These are phyloP conservation scores for Leptosphaerulina australis DNA, from an alignment of 2,329 filamentous ascomycete genomes.

Conservation along the genomic window DNA sequence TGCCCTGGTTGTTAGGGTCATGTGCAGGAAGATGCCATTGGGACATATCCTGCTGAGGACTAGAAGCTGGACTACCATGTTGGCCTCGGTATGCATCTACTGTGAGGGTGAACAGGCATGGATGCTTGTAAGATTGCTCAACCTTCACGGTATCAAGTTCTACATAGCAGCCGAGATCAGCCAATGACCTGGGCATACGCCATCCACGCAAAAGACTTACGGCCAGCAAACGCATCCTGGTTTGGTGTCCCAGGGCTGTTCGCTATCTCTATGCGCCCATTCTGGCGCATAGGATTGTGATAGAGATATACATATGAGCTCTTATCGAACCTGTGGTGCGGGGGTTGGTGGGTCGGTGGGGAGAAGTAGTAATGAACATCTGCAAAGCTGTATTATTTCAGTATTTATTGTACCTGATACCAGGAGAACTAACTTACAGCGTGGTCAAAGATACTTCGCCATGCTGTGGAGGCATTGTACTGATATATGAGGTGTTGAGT, in stretches of 20 bases:
- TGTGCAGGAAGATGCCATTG: conserved; percentile 78
- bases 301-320: conserved; percentile 81
- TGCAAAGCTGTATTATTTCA: conserved; percentile 64
- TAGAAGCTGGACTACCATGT: conserved; percentile 45
- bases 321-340: conserved; percentile 82
- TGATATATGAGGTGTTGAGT: conserved; percentile 6
- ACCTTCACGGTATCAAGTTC: conserved; percentile 70
- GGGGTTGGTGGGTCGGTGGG: conserved; percentile 68
- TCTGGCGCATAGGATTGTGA: conserved; percentile 70
- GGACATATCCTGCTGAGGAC: conserved; percentile 55
- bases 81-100: conserved; percentile 56
- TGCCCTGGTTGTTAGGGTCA: conserved; percentile 74
- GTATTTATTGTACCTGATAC: not conserved
- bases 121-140: conserved; percentile 75
- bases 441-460: conserved; percentile 56
- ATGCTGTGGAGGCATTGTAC: conserved; percentile 55
- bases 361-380: conserved; percentile 82
- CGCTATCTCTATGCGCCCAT: conserved; percentile 75
- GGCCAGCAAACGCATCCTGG: conserved; percentile 80
- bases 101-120: conserved; percentile 70
- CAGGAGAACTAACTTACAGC: conserved; percentile 48
- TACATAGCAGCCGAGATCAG: conserved; percentile 46
- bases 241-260: conserved; percentile 75
- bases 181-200: conserved; percentile 1
- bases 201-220: conserved; percentile 57